Conservation (phyloP, 805 yeast genomes). For the Metschnikowia orientalis region DNA sequence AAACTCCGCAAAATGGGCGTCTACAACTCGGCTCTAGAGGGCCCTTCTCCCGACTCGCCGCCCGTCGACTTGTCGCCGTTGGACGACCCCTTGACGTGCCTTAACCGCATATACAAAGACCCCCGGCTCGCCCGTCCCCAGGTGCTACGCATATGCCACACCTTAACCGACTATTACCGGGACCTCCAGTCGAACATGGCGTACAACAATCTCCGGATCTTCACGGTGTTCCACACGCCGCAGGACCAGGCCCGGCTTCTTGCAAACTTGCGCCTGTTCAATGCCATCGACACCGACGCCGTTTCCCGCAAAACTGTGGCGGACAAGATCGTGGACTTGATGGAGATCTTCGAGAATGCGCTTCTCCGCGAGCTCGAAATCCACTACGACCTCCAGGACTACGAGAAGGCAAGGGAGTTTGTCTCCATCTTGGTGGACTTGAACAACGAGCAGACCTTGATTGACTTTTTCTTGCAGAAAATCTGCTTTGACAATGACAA, state of each 20-base stretch:
- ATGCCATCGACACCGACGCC: conserved; percentile 30
- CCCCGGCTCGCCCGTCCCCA: conserved; percentile 35
- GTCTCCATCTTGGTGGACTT: conserved; percentile 33
- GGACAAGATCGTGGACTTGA: conserved; percentile 48
- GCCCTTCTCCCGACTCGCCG: background rate
- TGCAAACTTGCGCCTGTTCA: conserved; percentile 36
- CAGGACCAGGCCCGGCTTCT: conserved; percentile 48
- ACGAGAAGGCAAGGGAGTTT: conserved; percentile 31
- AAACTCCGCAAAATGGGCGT: conserved; percentile 32
- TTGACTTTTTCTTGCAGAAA: conserved; percentile 42
- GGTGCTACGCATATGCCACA: conserved; percentile 34
- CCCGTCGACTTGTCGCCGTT: conserved; percentile 12
- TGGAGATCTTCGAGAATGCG: conserved; percentile 70
- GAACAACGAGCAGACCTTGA: conserved; percentile 39
- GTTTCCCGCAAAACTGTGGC: conserved; percentile 26
- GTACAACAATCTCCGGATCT: conserved; percentile 42
- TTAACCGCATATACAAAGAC: conserved; percentile 24
- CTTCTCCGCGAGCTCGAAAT: conserved; percentile 63
- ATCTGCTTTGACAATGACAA: conserved; percentile 37
- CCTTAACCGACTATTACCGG: conserved; percentile 41
- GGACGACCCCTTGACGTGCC: conserved; percentile 32
- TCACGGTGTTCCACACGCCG: conserved; percentile 45
- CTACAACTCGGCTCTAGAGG: conserved; percentile 28
- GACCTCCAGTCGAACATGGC: conserved; percentile 41
- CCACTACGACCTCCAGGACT: conserved; percentile 47